Evolutionary conservation across 2,329 filamentous ascomycete genomes (phyloP), one percentile per base, ranked within the genome.

Genomic region (Leptographium galeiforme): DNA sequence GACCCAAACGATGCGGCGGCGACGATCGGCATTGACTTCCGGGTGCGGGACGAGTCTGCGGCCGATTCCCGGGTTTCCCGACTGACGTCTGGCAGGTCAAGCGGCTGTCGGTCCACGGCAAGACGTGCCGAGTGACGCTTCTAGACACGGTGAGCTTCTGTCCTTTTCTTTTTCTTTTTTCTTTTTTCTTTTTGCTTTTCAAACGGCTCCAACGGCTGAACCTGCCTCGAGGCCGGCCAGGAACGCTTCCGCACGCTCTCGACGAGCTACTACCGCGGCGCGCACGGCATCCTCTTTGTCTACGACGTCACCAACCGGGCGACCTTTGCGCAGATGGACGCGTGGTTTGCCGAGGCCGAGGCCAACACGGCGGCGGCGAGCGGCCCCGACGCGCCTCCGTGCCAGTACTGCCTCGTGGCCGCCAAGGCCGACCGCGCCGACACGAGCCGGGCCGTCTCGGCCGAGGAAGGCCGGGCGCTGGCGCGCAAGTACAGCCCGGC

Each of bases 21-120:
- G 7, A 79, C 76, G 3, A 78, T 79, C 57, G 76, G 76, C 34
- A 75, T 79, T 56, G 76, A 79, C 60, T 78, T 76, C 63, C 76
- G 77, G 65, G 75, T 77, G 52, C 55, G 63, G 46, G 48, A 32
- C 19, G 41, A 19, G 11, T 10, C 39, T 41, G 14, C 16, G 19
- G 12, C 25, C 7, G 16, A 4, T 3, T 33, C 12, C 14, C 10
- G 19, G 5, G 8, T 14, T 12, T 8, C 8, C 34, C 2, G 34
- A 36, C 12, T 13, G 34, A 25, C 25, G 25, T 25, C 25, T 36
- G 8, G 34, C 33, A 77, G 74, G 69, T 72, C 59, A 79, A 79
- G 60, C 77, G 70, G 50, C 66, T 79, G 40, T 72, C 71, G 14
- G 70, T 79, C 53, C 70, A 71, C 49, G 75, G 74, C 43, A 74